A percentile compares a stretch with the other conserved stretches of the same genome.
Conservation (phyloP, 768 basidiomycete genomes). For the Suillus decipiens region DNA sequence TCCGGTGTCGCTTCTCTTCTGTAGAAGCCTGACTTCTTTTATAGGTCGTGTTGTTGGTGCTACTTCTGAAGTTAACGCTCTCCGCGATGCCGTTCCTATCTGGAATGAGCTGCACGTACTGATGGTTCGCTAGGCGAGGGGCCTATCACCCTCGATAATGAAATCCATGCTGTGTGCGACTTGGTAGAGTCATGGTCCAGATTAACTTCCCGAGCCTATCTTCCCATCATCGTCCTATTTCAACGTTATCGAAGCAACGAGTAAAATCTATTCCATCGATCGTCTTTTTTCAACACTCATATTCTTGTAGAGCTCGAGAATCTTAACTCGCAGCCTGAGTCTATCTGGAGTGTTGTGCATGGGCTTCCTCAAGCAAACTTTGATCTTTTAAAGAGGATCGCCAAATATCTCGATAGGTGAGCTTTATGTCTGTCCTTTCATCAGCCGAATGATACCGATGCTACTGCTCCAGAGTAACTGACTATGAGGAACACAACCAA, state of each 20-base stretch:
- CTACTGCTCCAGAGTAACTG: constrained; percentile 61
- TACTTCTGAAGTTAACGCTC: constrained; percentile 60
- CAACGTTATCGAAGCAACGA: constrained; percentile 68
- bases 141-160: constrained; percentile 59
- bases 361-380: constrained; percentile 72
- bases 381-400: constrained; percentile 74
- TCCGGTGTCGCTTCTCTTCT: neutral
- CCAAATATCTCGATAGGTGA: constrained; percentile 76
- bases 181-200: constrained; percentile 87
- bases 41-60: constrained; percentile 85
- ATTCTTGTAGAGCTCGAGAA: constrained; percentile 62
- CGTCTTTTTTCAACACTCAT: constrained; percentile 11
- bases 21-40: constrained; percentile 1
- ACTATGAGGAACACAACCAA: constrained; percentile 85
- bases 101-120: neutral
- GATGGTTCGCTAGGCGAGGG: constrained; percentile 46
- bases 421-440: constrained; percentile 14
- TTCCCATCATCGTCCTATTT: constrained; percentile 72
- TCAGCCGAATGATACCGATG: neutral
- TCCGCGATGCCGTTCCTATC: constrained; percentile 53
- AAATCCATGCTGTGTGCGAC: constrained; percentile 84
- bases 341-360: constrained; percentile 69
- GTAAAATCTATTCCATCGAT: constrained; percentile 43
- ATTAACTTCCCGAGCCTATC: constrained; percentile 74
- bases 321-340: constrained; percentile 62